Evolutionary conservation across 441 rosid genomes (phyloP), one percentile per base, ranked within the genome.

Genomic region (Erodium chrysanthum): DNA sequence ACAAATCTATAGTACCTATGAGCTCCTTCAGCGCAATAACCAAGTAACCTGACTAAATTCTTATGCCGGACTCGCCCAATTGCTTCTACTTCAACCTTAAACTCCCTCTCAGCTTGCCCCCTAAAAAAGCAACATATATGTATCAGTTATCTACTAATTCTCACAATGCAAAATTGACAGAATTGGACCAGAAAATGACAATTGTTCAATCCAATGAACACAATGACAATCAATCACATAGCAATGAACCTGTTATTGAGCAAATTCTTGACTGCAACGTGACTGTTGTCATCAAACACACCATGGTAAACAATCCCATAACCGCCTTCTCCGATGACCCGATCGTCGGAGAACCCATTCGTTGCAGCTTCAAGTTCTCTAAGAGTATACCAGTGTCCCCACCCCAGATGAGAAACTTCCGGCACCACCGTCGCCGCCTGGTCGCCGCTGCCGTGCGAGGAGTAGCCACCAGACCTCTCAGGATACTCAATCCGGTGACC

Each of bases 311-410:
- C 97, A 75, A 93, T 81, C 65, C 98, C 98, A 79, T 91, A 91
- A 8, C 98, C 98, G 50, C 98, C 97, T 77, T 93, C 97, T 50
- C 98, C 98, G 68, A 93, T 80, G 66, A 93, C 79, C 68, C 85
- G 89, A 20, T 93, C 98, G 78, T 84, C 85, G 0, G 96, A 86
- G 79, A 93, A 91, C 35, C 85, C 71, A 71, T 83, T 89, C 18
- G 98, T 93, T 44, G 98, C 98, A 37, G 80, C 82, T 69, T 93
- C 96, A 58, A 93, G 96, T 78, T 93, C 98, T 77, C 97, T 86
- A 65, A 93, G 69, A 0, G 98, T 93, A 77, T 91, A 93, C 98
- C 98, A 93, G 80, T 93, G 98, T 54, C 98, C 98, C 97, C 97
- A 93, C 22, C 97, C 98, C 74, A 93, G 76, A 54, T 90, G 95